These are phyloP conservation scores for Cucurbita maxima DNA, from an alignment of 306 rosid genomes.

Conservation along the genomic window DNA sequence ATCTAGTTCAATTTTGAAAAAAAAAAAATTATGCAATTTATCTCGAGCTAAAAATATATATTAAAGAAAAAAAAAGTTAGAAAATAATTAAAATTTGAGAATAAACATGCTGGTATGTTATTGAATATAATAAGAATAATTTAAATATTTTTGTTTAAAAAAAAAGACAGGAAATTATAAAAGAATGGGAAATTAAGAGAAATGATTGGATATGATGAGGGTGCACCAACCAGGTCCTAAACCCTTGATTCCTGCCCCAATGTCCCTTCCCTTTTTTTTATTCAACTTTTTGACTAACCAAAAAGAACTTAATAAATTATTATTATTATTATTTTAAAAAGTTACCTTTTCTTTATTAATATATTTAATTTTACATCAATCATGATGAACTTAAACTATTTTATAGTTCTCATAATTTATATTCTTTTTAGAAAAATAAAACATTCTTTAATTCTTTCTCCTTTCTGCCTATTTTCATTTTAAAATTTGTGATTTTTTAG, in stretches of 20 bases:
- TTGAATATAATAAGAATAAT: neutral
- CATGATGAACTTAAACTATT: neutral
- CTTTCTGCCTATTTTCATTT: neutral
- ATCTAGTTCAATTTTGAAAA: too few relatives aligned
- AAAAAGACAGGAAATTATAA: neutral
- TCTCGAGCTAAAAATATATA: neutral
- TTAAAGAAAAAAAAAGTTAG: too few relatives aligned
- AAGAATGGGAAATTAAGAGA: neutral
- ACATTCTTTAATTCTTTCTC: neutral
- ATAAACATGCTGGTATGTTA: neutral
- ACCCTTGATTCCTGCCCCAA: slow-evolving; percentile 14
- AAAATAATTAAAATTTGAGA: too few relatives aligned
- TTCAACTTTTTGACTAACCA: neutral
- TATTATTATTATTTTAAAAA: neutral
- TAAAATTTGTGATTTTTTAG: neutral
- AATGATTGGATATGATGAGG: slow-evolving; percentile 3
- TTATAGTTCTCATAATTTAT: neutral
- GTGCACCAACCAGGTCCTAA: neutral
- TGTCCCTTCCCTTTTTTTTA: slow-evolving; percentile 9
- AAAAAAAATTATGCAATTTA: too few relatives aligned
- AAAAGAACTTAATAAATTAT: neutral
- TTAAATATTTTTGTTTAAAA: neutral
- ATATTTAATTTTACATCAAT: neutral
- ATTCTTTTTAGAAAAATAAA: neutral
- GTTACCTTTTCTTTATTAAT: neutral